A percentile compares a stretch with the other conserved stretches of the same genome.
Conservation (phyloP, 148 eudicot genomes). For the Suaeda aralocaspica region DNA sequence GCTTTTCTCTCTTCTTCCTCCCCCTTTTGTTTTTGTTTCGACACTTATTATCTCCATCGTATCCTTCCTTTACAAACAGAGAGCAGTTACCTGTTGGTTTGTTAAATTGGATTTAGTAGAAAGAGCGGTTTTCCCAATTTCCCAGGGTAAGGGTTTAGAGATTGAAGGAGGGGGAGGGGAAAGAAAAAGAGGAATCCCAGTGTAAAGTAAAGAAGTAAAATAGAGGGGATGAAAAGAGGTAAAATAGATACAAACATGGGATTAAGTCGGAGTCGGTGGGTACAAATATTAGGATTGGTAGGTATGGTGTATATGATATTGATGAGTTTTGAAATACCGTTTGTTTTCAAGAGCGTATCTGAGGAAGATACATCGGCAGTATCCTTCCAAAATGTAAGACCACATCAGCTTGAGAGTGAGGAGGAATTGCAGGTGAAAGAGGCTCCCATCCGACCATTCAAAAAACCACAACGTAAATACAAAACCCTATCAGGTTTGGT, state of each 20-base stretch:
- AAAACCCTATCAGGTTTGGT: constrained; percentile 39
- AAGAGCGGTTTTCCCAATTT: too few relatives aligned
- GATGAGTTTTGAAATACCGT: constrained; percentile 60
- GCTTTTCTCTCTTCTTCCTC: constrained; percentile 22
- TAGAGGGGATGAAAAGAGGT: constrained; percentile 22
- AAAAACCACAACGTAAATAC: constrained; percentile 36
- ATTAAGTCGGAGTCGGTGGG: constrained; percentile 45
- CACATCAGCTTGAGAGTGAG: constrained; percentile 44
- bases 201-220: too few relatives aligned
- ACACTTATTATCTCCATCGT: neutral
- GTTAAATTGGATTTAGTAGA: too few relatives aligned
- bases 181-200: too few relatives aligned
- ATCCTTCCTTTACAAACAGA: constrained; percentile 7
- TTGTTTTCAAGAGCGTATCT: constrained; percentile 42
- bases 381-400: constrained; percentile 29
- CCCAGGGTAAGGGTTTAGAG: too few relatives aligned
- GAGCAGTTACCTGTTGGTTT: too few relatives aligned
- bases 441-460: constrained; percentile 49
- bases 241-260: constrained; percentile 47
- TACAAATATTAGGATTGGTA: constrained; percentile 44
- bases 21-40: too few relatives aligned
- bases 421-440: constrained; percentile 45
- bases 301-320: constrained; percentile 50
- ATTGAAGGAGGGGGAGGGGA: too few relatives aligned
- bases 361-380: constrained; percentile 24